Conservation (phyloP, 2,329 filamentous ascomycete genomes). For the Hypoxylon sp. region DNA sequence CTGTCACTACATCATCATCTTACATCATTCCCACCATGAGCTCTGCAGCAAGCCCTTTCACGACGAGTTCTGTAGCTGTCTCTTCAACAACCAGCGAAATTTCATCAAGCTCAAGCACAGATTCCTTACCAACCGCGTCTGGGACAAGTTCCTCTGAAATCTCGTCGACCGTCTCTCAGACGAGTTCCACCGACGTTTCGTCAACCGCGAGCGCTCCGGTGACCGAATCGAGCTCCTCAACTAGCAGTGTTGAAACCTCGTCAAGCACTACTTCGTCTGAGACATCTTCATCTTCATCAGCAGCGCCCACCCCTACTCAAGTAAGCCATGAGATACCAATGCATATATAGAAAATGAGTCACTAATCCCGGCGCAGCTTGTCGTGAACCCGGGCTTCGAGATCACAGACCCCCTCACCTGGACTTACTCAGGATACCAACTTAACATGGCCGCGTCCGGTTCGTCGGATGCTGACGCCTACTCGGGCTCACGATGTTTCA, state of each 20-base stretch:
- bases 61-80: background rate
- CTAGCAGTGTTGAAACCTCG: background rate
- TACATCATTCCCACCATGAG: background rate
- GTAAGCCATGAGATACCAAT: background rate
- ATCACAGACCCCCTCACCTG: slow-evolving; percentile 3
- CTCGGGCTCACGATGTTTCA: slow-evolving; percentile 17
- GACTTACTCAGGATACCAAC: slow-evolving; percentile 5
- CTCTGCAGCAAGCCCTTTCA: background rate
- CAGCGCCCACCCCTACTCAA: slow-evolving; percentile 12
- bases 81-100: background rate
- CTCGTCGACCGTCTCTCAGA: background rate
- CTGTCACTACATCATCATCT: slow-evolving; percentile 1
- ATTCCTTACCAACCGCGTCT: background rate
- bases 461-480: slow-evolving; percentile 9
- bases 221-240: background rate
- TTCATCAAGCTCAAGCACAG: background rate
- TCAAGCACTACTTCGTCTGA: slow-evolving; percentile 15
- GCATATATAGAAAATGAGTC: background rate
- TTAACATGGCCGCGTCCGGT: slow-evolving; percentile 1
- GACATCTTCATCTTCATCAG: slow-evolving; percentile 2
- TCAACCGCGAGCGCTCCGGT: background rate
- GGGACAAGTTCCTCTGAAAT: background rate
- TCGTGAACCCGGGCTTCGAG: slow-evolving; percentile 6
- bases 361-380: background rate
- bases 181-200: background rate